These are phyloP conservation scores for Aegilops longissima DNA, from an alignment of 176 grass and related monocot genomes.

Conservation along the genomic window DNA sequence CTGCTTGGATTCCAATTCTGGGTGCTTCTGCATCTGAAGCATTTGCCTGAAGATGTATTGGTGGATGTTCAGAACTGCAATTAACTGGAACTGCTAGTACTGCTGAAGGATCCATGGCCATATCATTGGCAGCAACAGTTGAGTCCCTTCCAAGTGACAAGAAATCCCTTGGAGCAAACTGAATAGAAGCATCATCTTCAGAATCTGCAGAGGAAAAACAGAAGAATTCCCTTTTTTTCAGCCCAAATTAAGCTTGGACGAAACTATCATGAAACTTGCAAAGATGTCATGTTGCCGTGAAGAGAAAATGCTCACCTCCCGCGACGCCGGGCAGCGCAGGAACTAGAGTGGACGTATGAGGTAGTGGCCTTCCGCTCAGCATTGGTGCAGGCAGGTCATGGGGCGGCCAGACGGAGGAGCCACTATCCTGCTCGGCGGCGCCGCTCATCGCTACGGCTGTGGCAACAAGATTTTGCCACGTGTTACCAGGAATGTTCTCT, in stretches of 20 bases:
- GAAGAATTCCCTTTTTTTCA: not conserved
- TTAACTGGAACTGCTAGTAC: slow-evolving; percentile 11
- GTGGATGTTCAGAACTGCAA: not conserved
- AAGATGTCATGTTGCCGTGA: slow-evolving; percentile 9
- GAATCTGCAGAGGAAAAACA: slow-evolving; percentile 1
- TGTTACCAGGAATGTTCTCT: not conserved
- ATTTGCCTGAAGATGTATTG: not conserved
- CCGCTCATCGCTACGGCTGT: not conserved
- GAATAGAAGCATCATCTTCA: slow-evolving; percentile 31
- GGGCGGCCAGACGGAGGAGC: slow-evolving; percentile 11
- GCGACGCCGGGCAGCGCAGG: slow-evolving; percentile 25
- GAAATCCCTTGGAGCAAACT: slow-evolving; percentile 26
- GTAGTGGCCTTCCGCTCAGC: not conserved
- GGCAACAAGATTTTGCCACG: slow-evolving; percentile 10
- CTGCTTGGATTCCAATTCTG: slow-evolving; percentile 1
- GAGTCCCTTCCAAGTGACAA: slow-evolving; percentile 32
- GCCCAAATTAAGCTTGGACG: not conserved
- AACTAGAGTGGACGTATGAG: not conserved
- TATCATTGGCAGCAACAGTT: not conserved
- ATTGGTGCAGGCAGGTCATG: slow-evolving; percentile 33
- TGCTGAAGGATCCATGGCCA: slow-evolving; percentile 10
- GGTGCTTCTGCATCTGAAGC: not conserved
- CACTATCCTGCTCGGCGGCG: slow-evolving; percentile 10
- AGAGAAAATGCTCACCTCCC: slow-evolving; percentile 25
- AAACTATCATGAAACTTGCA: not conserved